A percentile compares a stretch with the other conserved stretches of the same genome.
phyloP scores from a whole-genome alignment of 345 rosid genomes.

The Eucalyptus decipiens region DNA sequence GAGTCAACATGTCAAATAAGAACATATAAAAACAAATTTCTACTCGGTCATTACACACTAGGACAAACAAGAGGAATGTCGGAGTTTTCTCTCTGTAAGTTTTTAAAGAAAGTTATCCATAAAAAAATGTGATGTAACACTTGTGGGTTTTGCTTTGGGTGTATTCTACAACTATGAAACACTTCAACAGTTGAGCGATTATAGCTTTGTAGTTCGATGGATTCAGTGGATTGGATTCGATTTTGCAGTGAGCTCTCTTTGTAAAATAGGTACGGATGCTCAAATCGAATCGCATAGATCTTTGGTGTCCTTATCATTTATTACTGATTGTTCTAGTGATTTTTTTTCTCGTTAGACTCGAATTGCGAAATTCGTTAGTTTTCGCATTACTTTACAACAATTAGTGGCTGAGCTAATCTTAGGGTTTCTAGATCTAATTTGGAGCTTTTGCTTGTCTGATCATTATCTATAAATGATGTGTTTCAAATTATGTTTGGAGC shows the following conservation, averaged over 20 bases:
- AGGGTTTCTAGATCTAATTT: not conserved
- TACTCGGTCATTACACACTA: not conserved
- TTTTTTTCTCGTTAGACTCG: not conserved
- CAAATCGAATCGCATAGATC: not conserved
- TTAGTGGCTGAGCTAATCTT: not conserved
- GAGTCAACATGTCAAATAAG: not conserved
- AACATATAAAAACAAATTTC: not conserved
- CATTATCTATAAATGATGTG: not conserved
- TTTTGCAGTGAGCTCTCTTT: not conserved
- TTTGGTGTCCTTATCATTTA: not conserved
- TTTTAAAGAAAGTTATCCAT: not conserved
- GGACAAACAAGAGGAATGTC: not conserved
- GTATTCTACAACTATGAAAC: not conserved
- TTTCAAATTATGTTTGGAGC: not conserved
- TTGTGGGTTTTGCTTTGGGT: not conserved
- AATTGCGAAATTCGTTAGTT: not conserved
- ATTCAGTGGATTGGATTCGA: not conserved
- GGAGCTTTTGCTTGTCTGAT: not conserved
- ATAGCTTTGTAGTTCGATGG: not conserved
- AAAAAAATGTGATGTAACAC: not conserved
- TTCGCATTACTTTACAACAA: not conserved
- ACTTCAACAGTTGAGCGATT: not conserved
- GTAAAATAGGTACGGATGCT: fast-evolving
- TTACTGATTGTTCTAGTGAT: not conserved
- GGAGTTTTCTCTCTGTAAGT: not conserved